Conservation (phyloP, 208 protist genomes). For the Wallacemonas sp. region DNA sequence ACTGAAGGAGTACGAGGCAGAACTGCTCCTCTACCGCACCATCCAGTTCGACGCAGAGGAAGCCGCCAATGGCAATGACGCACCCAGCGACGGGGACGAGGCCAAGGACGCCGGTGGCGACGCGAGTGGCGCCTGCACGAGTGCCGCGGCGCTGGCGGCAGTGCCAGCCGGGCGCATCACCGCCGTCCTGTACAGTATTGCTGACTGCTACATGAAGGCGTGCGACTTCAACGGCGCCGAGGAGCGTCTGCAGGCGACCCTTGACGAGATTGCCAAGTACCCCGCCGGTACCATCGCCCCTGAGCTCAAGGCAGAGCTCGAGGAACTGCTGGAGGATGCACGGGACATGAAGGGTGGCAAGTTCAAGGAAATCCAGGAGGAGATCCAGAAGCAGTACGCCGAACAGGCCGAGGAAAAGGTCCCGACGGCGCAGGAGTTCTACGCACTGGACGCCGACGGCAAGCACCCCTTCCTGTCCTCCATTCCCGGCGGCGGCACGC, state of each 20-base stretch:
- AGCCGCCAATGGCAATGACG: constrained; percentile 5
- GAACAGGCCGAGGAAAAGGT: constrained; percentile 49
- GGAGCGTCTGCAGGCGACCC: constrained; percentile 51
- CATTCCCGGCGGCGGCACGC: constrained; percentile 37
- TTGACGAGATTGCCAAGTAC: constrained; percentile 60
- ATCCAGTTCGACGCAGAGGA: constrained; percentile 40
- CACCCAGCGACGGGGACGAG: constrained; percentile 15
- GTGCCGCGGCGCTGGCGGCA: constrained; percentile 18
- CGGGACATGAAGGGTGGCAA: constrained; percentile 76
- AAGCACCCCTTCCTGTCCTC: constrained; percentile 67
- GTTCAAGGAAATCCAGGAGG: constrained; percentile 60
- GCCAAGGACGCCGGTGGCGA: constrained; percentile 12
- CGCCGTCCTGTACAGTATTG: constrained; percentile 70
- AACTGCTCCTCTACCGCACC: constrained; percentile 74
- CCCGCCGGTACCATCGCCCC: constrained; percentile 41
- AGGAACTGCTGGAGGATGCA: constrained; percentile 74
- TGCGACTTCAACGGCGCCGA: constrained; percentile 83
- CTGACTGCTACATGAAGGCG: constrained; percentile 85
- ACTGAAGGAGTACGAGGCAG: constrained; percentile 78
- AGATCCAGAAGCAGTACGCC: constrained; percentile 74
- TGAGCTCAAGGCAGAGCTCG: constrained; percentile 61
- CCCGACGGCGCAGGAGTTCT: constrained; percentile 62
- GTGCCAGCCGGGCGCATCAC: constrained; percentile 58
- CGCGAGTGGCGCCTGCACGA: neutral
- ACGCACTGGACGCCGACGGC: constrained; percentile 30